Base-by-base conservation (phyloP, 495 filamentous ascomycete genomes). In the Choiromyces venosus region DNA sequence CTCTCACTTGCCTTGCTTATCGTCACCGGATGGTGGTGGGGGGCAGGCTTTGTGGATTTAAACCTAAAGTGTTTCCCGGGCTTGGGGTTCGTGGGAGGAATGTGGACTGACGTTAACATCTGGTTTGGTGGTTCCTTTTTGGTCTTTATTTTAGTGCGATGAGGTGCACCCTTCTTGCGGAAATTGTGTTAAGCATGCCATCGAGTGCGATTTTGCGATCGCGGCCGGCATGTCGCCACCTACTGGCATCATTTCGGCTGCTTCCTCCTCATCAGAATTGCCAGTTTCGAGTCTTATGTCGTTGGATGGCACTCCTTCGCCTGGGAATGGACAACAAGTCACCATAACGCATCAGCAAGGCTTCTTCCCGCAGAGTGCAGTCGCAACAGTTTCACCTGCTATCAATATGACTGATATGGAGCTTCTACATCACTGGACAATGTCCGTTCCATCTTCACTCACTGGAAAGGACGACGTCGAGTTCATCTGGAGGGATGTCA, bases 131-230 rank as follows among this genome's bases (percentile, higher is more conserved):
- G 70, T 44, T 35, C 70, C 38, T 64, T 35, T 69, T 16, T 52
- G 25, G 52, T 61, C 52, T 61, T 25, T 25, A 35, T 44, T 67
- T n/a, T 80, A 89, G 86, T 90, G 88, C 82, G 88, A 90, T 78
- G 88, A 89, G 77, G 82, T 88, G 10, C 87, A 89, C 81, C 88
- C 88, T 0, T 77, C 83, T 21, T 90, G 88, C 73, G 86, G 87
- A 56, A 89, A 89, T 78, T 90, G 88, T 81, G 79, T 85, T 38
- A 90, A 89, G 73, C 88, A 90, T 82, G 88, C 87, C 56, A 88
- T 90, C 19, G 76, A 82, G 29, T 90, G 88, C 80, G 88, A 90
- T 76, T 90, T 89, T 73, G 72, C 71, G 42, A 67, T 25, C n/a
- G 36, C 21, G 4, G 38, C 9, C 66, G 14, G 38, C 14, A 7